phyloP scores from a whole-genome alignment of 176 grass and related monocot genomes.

The Tillandsia fasciculata region DNA sequence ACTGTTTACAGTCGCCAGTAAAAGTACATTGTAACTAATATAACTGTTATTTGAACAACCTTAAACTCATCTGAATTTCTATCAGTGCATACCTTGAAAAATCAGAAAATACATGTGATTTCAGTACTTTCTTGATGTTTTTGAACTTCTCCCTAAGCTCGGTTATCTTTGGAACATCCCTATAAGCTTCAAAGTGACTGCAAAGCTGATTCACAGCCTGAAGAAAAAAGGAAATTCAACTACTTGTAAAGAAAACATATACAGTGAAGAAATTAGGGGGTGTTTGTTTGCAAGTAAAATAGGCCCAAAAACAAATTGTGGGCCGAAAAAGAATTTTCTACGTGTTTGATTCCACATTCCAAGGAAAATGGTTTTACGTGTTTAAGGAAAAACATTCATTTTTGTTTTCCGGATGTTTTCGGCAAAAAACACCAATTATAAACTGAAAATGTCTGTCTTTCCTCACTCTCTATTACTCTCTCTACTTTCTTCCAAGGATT shows the following conservation, averaged over 20 bases:
- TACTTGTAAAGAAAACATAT: background rate
- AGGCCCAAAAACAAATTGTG: too few relatives aligned
- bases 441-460: background rate
- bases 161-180: constrained; percentile 95
- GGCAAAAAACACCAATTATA: background rate
- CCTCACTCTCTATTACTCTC: background rate
- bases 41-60: background rate
- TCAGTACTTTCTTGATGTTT: constrained; percentile 99
- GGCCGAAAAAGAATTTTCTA: background rate
- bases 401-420: background rate
- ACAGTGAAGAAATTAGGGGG: too few relatives aligned
- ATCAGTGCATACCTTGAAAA: constrained; percentile 68
- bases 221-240: constrained; percentile 14
- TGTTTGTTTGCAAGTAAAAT: too few relatives aligned
- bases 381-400: too few relatives aligned
- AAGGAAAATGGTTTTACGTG: background rate
- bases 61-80: constrained; percentile 4
- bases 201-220: constrained; percentile 98
- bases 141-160: constrained; percentile 98
- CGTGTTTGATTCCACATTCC: background rate
- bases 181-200: constrained; percentile 97
- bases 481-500: too few relatives aligned
- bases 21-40: background rate
- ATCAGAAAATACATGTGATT: constrained; percentile 97
- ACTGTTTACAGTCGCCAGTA: background rate